Conservation (phyloP, 2,329 filamentous ascomycete genomes). For the Cladosporium sp. region DNA sequence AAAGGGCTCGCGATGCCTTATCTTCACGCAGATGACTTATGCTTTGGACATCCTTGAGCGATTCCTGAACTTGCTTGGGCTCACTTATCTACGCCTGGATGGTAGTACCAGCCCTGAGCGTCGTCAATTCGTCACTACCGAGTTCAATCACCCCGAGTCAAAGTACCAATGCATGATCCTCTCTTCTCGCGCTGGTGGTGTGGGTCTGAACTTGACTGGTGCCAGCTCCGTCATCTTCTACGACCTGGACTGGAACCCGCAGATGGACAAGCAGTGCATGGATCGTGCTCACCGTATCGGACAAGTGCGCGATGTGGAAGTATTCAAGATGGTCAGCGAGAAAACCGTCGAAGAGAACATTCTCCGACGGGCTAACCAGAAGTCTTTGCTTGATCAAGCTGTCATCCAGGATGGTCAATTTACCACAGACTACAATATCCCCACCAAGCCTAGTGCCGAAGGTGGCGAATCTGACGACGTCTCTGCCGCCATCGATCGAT, state of each 20-base stretch:
- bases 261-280: slow-evolving; percentile 99
- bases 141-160: slow-evolving; percentile 84
- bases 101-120: slow-evolving; percentile 96
- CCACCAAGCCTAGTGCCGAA: slow-evolving; percentile 30
- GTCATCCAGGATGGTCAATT: slow-evolving; percentile 98
- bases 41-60: slow-evolving; percentile 96
- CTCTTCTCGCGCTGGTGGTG: slow-evolving; percentile 86
- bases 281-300: slow-evolving; percentile 96
- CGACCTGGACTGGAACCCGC: slow-evolving; percentile 98
- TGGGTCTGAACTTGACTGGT: slow-evolving; percentile 94
- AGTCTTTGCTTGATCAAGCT: slow-evolving; percentile 95
- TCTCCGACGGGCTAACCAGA: slow-evolving; percentile 91
- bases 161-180: slow-evolving; percentile 94
- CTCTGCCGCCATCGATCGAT: slow-evolving; percentile 78
- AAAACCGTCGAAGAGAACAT: slow-evolving; percentile 96
- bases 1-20: slow-evolving; percentile 86
- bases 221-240: slow-evolving; percentile 99
- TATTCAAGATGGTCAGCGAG: slow-evolving; percentile 65
- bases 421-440: slow-evolving; percentile 72
- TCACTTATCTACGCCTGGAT: slow-evolving; percentile 93
- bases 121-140: slow-evolving; percentile 88
- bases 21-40: slow-evolving; percentile 99
- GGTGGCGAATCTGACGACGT: slow-evolving; percentile 63
- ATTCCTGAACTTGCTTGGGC: slow-evolving; percentile 95
- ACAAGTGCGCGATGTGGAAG: slow-evolving; percentile 95